Evolutionary conservation across 495 filamentous ascomycete species (phyloP).

Genomic region (Xylaria bambusicola): DNA sequence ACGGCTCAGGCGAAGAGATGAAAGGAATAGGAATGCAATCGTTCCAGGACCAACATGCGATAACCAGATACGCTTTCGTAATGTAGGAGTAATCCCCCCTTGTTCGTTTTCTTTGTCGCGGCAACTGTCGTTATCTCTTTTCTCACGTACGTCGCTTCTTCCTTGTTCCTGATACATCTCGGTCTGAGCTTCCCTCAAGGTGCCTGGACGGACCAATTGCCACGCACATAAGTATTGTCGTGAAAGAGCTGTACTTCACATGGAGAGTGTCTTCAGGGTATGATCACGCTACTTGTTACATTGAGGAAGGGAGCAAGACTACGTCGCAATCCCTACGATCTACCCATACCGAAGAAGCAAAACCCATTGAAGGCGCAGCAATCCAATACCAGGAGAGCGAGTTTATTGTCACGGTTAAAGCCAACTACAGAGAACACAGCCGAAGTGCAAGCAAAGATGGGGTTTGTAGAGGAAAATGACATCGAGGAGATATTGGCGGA

Average conservation of each 20-base stretch:
- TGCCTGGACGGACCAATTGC: not conserved
- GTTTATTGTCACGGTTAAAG: not conserved
- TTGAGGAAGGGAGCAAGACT: not conserved
- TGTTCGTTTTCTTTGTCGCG: conserved; percentile 15
- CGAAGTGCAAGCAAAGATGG: not conserved
- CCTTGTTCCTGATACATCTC: conserved; percentile 11
- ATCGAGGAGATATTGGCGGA: not conserved
- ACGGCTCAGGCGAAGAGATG: not conserved
- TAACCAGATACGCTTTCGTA: conserved; percentile 5
- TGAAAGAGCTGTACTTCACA: not conserved
- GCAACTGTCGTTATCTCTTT: conserved; percentile 13
- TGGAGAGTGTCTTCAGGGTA: not conserved
- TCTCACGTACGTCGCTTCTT: not conserved
- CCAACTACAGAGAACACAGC: not conserved
- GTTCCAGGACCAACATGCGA: not conserved
- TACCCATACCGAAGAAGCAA: not conserved
- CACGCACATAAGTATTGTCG: not conserved
- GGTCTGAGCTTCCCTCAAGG: not conserved
- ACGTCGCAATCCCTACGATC: not conserved
- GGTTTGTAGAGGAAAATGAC: not conserved
- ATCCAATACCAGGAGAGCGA: not conserved
- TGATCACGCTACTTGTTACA: conserved; percentile 13
- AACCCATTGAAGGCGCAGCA: not conserved
- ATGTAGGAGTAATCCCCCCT: not conserved
- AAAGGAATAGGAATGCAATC: conserved; percentile 8